Evolutionary conservation across 2,329 filamentous ascomycete species (phyloP), one percentile per base, ranked within the genome.

Genomic region (Cercospora janseana): DNA sequence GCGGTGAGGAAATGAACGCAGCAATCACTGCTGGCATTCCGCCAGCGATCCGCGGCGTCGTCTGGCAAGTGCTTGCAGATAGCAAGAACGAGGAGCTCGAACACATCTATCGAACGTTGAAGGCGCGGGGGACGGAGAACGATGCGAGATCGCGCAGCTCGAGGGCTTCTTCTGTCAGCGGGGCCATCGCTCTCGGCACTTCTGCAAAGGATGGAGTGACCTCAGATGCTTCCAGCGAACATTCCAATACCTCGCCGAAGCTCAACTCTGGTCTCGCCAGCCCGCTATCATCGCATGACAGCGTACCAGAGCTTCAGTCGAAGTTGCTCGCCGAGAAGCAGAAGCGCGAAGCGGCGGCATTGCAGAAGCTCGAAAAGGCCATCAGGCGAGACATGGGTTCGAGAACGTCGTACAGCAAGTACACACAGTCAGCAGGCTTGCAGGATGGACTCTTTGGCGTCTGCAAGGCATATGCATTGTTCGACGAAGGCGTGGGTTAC

Each of bases 1-100:
- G 90, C 64, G 79, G 92, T 0, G 88, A 94, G 62, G 91, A 96
- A 67, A 75, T 98, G 50, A 95, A 92, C 65, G 82, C 80, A 58
- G 91, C 93, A 16, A 96, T 98, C 61, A 88, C 92, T 42, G 87
- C 86, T 29, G 93, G 93, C 24, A 98, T 98, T 50, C 93, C 93
- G 1, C 90, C 86, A 59, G 92, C 91, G 3, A 95, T 98, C 55
- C 85, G 93, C 51, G 94, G 93, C n/a, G 93, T 98, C 2, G 91
- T 98, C 43, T 98, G 93, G 93, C 93, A 98, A 71, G 92, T 97
- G 6, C 75, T 98, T 55, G 90, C 93, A 3, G 89, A 95, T 66
- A 96, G 91, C 72, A 95, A 95, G 70, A 95, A 89, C 61, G 86
- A 92, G 54, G 89, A 94, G 35, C 74, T 98, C 13, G 93, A 98